phyloP scores from a whole-genome alignment of 768 basidiomycete species.

The Mycena rosella region DNA sequence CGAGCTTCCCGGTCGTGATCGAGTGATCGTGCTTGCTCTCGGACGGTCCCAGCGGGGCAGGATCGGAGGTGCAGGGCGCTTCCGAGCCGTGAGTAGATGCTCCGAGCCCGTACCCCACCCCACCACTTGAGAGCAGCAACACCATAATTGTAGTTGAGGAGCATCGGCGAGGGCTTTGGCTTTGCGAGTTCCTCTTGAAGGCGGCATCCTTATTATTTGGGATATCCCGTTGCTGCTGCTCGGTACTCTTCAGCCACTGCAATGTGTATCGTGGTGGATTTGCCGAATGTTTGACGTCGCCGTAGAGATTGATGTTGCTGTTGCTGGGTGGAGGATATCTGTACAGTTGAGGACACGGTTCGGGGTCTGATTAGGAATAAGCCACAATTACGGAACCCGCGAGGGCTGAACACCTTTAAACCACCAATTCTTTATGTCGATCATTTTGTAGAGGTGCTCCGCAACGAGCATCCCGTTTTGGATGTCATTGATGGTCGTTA shows the following conservation, averaged over 20 bases:
- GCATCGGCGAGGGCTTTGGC: slow-evolving; percentile 1
- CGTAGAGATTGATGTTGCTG: not conserved
- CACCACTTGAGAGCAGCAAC: slow-evolving; percentile 33
- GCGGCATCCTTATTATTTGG: slow-evolving; percentile 29
- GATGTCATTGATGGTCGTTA: not conserved
- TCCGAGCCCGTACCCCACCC: slow-evolving; percentile 15
- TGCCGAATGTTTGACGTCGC: not conserved
- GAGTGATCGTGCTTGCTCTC: too few relatives aligned
- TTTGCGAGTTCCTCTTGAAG: slow-evolving; percentile 9
- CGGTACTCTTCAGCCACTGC: slow-evolving; percentile 10
- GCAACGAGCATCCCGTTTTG: slow-evolving; percentile 16
- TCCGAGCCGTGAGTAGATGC: slow-evolving; percentile 7
- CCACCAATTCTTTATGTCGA: not conserved
- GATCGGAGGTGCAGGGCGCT: slow-evolving; percentile 13
- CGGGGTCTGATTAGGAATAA: slow-evolving; percentile 9
- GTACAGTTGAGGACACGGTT: not conserved
- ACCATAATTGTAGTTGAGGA: slow-evolving; percentile 35
- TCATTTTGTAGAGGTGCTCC: not conserved
- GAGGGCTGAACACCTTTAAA: slow-evolving; percentile 4
- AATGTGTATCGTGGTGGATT: slow-evolving; percentile 9
- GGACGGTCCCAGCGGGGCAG: not conserved
- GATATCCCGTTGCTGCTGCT: not conserved
- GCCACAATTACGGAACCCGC: not conserved
- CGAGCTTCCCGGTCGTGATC: too few relatives aligned
- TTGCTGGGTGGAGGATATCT: slow-evolving; percentile 6